phyloP scores from a whole-genome alignment of 345 rosid species.

The Sonneratia caseolaris region DNA sequence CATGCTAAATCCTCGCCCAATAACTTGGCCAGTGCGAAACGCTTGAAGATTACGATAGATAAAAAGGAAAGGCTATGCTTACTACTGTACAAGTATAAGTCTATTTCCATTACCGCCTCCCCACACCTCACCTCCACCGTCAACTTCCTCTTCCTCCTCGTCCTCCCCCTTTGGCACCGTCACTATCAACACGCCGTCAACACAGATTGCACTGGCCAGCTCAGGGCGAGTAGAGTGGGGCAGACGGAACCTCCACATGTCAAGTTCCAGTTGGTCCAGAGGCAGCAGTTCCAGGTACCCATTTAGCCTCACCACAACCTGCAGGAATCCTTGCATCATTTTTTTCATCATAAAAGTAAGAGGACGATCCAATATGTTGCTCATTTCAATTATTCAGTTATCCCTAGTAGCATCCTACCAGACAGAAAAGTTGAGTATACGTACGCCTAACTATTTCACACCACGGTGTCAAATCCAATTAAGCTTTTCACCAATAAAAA shows the following conservation, averaged over 20 bases:
- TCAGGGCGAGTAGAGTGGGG: slow-evolving; percentile 89
- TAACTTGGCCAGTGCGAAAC: neutral
- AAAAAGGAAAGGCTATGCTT: neutral
- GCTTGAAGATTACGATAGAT: neutral
- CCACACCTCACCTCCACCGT: slow-evolving; percentile 31
- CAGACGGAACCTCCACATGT: slow-evolving; percentile 86
- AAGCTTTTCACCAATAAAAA: neutral
- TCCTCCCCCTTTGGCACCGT: slow-evolving; percentile 71
- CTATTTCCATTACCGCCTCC: slow-evolving; percentile 72
- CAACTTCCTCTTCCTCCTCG: slow-evolving; percentile 14
- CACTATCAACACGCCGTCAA: slow-evolving; percentile 68
- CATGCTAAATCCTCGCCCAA: neutral
- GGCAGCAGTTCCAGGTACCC: slow-evolving; percentile 45
- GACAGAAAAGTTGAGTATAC: neutral
- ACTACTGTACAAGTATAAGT: slow-evolving; percentile 91
- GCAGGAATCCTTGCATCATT: neutral
- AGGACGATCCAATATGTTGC: neutral
- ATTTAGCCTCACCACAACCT: slow-evolving; percentile 62
- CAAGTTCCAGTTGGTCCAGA: slow-evolving; percentile 70
- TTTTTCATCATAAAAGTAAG: neutral
- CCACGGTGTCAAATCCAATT: neutral
- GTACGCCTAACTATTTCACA: neutral
- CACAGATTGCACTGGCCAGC: slow-evolving; percentile 67
- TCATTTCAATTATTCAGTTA: neutral
- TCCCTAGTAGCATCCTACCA: neutral